Evolutionary conservation across 805 yeast species (phyloP).

Genomic region (Maudiozyma pseudohumilis): DNA sequence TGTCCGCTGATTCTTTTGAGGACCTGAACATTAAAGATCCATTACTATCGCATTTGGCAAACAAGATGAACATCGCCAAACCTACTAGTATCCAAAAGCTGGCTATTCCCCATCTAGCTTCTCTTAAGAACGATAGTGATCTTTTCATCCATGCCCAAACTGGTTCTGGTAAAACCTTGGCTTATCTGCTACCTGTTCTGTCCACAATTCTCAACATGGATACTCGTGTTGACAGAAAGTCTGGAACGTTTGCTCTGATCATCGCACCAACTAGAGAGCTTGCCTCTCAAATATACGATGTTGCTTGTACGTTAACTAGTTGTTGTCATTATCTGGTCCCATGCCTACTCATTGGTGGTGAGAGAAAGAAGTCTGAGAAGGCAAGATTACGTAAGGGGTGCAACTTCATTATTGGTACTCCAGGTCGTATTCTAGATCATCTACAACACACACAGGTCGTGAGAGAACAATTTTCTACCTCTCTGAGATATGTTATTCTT

Average conservation of each 20-base stretch:
- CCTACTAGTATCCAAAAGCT: conserved; percentile 87
- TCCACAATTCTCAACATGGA: conserved; percentile 54
- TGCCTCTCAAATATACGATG: conserved; percentile 81
- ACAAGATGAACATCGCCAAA: conserved; percentile 42
- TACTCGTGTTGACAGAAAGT: conserved; percentile 40
- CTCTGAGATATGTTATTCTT: conserved; percentile 75
- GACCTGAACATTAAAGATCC: conserved; percentile 58
- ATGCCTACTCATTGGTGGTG: conserved; percentile 96
- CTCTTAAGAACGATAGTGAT: conserved; percentile 42
- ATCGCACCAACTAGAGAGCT: conserved; percentile 92
- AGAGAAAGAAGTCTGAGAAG: conserved; percentile 92
- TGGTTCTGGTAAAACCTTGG: conserved; percentile 93
- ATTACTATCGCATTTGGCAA: conserved; percentile 45
- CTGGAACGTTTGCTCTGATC: conserved; percentile 84
- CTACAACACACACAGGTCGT: conserved; percentile 77
- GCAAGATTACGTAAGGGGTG: conserved; percentile 94
- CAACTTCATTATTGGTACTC: conserved; percentile 92
- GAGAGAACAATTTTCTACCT: conserved; percentile 43
- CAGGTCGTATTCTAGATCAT: conserved; percentile 93
- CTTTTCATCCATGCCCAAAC: conserved; percentile 92
- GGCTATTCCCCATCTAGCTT: conserved; percentile 55
- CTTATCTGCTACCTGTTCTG: conserved; percentile 77
- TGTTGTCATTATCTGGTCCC: conserved; percentile 88
- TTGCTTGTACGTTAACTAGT: conserved; percentile 59
- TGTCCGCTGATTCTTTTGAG: conserved; percentile 50